Conservation (phyloP, 2,329 filamentous ascomycete genomes). For the Hortaea sp. region DNA sequence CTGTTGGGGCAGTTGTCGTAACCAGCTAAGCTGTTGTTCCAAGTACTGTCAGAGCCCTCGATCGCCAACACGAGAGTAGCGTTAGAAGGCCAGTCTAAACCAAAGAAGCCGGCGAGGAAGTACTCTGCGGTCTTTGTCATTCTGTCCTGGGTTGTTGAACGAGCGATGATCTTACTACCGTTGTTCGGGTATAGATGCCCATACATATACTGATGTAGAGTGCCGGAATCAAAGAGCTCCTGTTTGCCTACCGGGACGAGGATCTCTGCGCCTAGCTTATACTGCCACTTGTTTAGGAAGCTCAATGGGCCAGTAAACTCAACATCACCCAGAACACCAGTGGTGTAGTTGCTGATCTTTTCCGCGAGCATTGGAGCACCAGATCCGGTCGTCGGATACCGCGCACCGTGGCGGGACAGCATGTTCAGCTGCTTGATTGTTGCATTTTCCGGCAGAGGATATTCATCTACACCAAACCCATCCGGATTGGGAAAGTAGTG, state of each 20-base stretch:
- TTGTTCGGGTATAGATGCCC: constrained; percentile 58
- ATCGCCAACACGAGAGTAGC: constrained; percentile 16
- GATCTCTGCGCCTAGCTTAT: constrained; percentile 59
- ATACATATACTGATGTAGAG: constrained; percentile 64
- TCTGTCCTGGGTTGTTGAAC: constrained; percentile 64
- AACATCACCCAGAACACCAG: constrained; percentile 32
- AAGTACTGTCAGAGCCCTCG: not conserved
- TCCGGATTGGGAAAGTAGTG: constrained; percentile 58
- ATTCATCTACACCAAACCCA: constrained; percentile 66
- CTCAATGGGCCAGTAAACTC: constrained; percentile 49
- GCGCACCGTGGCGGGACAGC: constrained; percentile 62
- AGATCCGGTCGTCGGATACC: constrained; percentile 57
- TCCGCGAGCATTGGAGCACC: constrained; percentile 47
- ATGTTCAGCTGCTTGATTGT: constrained; percentile 63
- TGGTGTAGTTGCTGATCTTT: constrained; percentile 46
- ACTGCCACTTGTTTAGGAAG: constrained; percentile 61
- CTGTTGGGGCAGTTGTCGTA: constrained; percentile 4
- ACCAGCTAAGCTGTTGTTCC: constrained; percentile 2
- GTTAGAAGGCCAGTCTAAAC: constrained; percentile 56
- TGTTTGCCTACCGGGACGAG: constrained; percentile 63
- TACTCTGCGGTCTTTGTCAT: constrained; percentile 72
- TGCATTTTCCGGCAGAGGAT: constrained; percentile 54
- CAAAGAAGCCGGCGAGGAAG: constrained; percentile 71
- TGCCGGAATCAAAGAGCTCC: constrained; percentile 55
- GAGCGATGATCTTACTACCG: constrained; percentile 59